A percentile compares a stretch with the other conserved stretches of the same genome.
Conservation (phyloP, 768 basidiomycete genomes). For the Amanita polypyramis region DNA sequence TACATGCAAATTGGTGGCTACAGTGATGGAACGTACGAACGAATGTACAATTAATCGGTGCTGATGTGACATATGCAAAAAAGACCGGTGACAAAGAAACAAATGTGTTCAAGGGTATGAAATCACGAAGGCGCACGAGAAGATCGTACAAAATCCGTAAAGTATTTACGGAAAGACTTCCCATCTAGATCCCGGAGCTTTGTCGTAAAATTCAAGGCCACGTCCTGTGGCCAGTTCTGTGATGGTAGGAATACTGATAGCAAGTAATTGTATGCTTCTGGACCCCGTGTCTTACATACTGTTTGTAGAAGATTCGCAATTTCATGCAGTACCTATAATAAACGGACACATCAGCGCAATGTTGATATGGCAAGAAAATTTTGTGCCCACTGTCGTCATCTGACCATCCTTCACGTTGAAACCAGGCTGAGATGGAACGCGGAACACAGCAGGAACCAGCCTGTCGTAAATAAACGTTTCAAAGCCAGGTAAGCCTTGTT, state of each 20-base stretch:
- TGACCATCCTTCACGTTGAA: slow-evolving; percentile 90
- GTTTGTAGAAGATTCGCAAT: slow-evolving; percentile 78
- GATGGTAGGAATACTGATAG: slow-evolving; percentile 74
- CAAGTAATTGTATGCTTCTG: slow-evolving; percentile 79
- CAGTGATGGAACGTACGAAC: neutral
- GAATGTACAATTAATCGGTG: slow-evolving; percentile 1
- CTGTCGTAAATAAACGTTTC: slow-evolving; percentile 87
- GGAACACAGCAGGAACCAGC: slow-evolving; percentile 73
- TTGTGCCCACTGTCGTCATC: slow-evolving; percentile 56
- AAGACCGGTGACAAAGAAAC: neutral
- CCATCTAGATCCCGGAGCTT: slow-evolving; percentile 67
- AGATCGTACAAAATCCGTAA: slow-evolving; percentile 72
- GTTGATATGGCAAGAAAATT: neutral
- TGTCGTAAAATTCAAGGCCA: slow-evolving; percentile 64
- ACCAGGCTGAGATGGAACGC: slow-evolving; percentile 63
- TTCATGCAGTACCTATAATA: slow-evolving; percentile 72
- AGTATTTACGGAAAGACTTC: slow-evolving; percentile 78
- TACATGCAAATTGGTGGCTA: neutral
- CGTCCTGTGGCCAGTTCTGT: slow-evolving; percentile 76
- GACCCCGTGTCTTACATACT: slow-evolving; percentile 64
- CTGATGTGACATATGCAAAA: slow-evolving; percentile 1
- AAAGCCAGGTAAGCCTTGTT: slow-evolving; percentile 67
- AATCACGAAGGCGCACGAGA: slow-evolving; percentile 54
- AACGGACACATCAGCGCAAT: neutral
- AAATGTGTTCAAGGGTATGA: slow-evolving; percentile 2